Percentiles rank a stretch among this genome's conserved stretches.
phyloP scores from a whole-genome alignment of 2,329 filamentous ascomycete species.

The Emergomyces pasteurianus region DNA sequence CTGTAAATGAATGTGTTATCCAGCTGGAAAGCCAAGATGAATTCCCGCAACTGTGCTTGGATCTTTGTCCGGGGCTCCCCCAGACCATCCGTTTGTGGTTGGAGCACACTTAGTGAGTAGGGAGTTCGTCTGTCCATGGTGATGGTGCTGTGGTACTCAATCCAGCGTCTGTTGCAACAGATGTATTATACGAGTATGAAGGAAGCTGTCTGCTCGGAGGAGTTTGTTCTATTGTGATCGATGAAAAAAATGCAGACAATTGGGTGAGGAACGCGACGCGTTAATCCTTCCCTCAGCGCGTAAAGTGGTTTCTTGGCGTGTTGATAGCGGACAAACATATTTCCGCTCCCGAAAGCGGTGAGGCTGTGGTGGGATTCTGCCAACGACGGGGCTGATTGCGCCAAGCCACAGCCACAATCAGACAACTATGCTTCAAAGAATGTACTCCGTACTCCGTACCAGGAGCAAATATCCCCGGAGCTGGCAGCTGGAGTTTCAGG shows the following conservation, averaged over 20 bases:
- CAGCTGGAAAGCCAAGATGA: slow-evolving; percentile 85
- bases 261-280: slow-evolving; percentile 24
- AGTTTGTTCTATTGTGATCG: neutral
- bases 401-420: neutral
- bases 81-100: slow-evolving; percentile 51
- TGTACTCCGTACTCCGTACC: neutral
- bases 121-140: slow-evolving; percentile 78
- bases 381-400: too few relatives aligned
- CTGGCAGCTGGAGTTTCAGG: neutral
- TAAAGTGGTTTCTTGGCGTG: slow-evolving; percentile 27
- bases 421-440: neutral
- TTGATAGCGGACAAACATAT: neutral
- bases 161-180: slow-evolving; percentile 10
- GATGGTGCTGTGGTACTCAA: neutral
- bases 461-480: neutral
- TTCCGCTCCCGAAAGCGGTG: neutral
- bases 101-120: slow-evolving; percentile 73
- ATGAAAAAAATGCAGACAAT: neutral
- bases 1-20: slow-evolving; percentile 94
- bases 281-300: slow-evolving; percentile 19
- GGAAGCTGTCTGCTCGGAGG: neutral
- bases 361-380: neutral
- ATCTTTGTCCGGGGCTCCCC: slow-evolving; percentile 60
- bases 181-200: slow-evolving; percentile 5
- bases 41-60: slow-evolving; percentile 71